Percentiles rank a stretch among this genome's conserved stretches.
These are phyloP conservation scores for Xylaria sp. DNA, from an alignment of 2,329 filamentous ascomycete genomes.

Conservation along the genomic window DNA sequence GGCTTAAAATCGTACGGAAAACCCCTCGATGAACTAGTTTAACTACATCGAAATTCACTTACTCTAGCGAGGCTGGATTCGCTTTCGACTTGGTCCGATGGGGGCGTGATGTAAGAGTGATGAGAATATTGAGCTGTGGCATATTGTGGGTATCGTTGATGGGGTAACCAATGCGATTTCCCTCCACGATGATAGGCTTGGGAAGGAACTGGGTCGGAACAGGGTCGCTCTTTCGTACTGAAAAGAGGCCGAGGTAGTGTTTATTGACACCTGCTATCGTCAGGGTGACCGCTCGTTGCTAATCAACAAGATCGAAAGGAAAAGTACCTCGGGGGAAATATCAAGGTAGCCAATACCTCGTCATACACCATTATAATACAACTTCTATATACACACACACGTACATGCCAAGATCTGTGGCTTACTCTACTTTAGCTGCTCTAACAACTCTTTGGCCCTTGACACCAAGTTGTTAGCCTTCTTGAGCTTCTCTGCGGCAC, in stretches of 20 bases:
- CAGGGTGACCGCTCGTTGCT: background rate
- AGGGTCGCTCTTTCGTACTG: background rate
- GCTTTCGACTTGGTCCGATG: background rate
- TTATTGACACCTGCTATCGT: background rate
- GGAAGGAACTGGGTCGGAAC: background rate
- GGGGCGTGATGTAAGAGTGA: background rate
- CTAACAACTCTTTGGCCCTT: conserved; percentile 46
- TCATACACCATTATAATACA: conserved; percentile 12
- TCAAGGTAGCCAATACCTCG: background rate
- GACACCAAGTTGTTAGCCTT: conserved; percentile 41
- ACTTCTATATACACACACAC: conserved; percentile 7
- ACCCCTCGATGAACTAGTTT: background rate
- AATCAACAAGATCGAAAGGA: background rate
- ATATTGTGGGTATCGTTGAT: background rate
- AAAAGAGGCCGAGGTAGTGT: background rate
- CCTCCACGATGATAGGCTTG: background rate
- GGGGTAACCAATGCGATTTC: background rate
- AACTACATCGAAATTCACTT: background rate
- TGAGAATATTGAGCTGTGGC: background rate
- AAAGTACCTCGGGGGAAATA: background rate
- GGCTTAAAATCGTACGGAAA: background rate
- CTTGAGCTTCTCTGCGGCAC: conserved; percentile 31
- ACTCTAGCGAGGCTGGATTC: background rate
- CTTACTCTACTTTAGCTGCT: conserved; percentile 40
- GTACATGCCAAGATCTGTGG: conserved; percentile 6